Conservation (phyloP, 2,329 filamentous ascomycete genomes). For the Neonectria hederae region DNA sequence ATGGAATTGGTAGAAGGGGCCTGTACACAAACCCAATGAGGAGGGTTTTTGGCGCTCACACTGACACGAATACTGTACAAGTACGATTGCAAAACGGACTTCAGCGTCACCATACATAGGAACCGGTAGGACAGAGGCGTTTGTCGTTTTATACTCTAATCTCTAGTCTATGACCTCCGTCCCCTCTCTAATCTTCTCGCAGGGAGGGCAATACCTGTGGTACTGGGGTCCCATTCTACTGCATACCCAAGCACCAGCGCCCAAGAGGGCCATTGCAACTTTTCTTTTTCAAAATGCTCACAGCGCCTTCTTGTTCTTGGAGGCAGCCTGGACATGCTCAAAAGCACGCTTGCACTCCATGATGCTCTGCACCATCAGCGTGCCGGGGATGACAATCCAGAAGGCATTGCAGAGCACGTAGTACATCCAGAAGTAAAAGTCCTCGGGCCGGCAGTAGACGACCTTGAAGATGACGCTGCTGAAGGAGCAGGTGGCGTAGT, state of each 20-base stretch:
- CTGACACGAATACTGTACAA: neutral
- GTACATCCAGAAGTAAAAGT: conserved; percentile 63
- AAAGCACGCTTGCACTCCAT: conserved; percentile 41
- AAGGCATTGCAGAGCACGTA: conserved; percentile 62
- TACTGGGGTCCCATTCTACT: neutral
- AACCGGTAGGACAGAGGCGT: neutral
- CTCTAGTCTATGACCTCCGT: neutral
- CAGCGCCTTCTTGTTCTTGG: conserved; percentile 40
- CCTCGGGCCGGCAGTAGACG: conserved; percentile 61
- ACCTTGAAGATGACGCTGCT: conserved; percentile 51
- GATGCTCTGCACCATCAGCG: conserved; percentile 45
- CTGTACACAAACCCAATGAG: neutral
- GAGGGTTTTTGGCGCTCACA: neutral
- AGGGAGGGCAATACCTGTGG: neutral
- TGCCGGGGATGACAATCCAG: conserved; percentile 61
- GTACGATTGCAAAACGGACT: neutral
- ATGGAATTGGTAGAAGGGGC: neutral
- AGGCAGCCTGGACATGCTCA: conserved; percentile 38
- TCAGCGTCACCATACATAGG: neutral
- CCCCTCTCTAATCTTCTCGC: neutral
- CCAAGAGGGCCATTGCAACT: neutral
- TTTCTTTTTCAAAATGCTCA: neutral
- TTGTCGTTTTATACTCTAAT: neutral
- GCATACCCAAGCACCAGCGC: neutral
- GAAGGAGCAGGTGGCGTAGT: conserved; percentile 59